Percentiles rank a stretch among this genome's conserved stretches.
Evolutionary conservation across 164 flowering plant genomes (phyloP).

Genomic region (Echeveria elegans): DNA sequence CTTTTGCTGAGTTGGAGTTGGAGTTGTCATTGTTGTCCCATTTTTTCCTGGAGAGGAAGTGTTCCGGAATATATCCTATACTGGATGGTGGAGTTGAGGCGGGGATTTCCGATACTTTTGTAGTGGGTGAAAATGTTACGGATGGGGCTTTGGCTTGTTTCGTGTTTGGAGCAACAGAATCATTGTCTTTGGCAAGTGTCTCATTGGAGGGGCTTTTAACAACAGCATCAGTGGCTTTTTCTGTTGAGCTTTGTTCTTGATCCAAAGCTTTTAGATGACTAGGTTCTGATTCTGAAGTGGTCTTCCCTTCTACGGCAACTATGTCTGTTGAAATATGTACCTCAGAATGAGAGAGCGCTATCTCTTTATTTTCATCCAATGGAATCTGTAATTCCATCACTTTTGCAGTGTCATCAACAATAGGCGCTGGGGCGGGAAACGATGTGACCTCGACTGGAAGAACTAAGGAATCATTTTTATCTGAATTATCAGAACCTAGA

Average conservation of each 20-base stretch:
- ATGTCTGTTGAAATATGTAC: conserved; percentile 13
- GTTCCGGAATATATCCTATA: conserved; percentile 27
- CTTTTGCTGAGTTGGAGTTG: conserved; percentile 28
- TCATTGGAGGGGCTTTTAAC: conserved; percentile 16
- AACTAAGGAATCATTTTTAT: conserved; percentile 2
- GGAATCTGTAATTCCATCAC: conserved; percentile 28
- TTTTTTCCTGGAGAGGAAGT: conserved; percentile 49
- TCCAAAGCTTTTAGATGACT: conserved; percentile 13
- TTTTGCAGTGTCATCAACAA: conserved; percentile 20
- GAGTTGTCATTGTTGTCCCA: conserved; percentile 29
- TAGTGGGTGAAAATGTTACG: conserved; percentile 12
- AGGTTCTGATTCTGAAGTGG: conserved; percentile 10
- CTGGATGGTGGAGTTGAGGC: conserved; percentile 41
- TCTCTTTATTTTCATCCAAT: conserved; percentile 21
- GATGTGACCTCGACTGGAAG: conserved; percentile 11
- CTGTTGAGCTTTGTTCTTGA: conserved; percentile 16
- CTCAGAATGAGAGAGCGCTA: conserved; percentile 11
- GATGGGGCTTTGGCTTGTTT: conserved; percentile 17
- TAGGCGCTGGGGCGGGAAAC: conserved; percentile 11
- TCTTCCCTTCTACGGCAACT: conserved; percentile 10
- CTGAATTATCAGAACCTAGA: neutral
- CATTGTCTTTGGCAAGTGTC: conserved; percentile 13
- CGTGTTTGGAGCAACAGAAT: conserved; percentile 13
- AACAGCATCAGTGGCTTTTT: conserved; percentile 6
- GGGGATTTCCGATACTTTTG: conserved; percentile 41